Evolutionary conservation across 2,329 filamentous ascomycete species (phyloP).

Genomic region (Monilinia polystroma): DNA sequence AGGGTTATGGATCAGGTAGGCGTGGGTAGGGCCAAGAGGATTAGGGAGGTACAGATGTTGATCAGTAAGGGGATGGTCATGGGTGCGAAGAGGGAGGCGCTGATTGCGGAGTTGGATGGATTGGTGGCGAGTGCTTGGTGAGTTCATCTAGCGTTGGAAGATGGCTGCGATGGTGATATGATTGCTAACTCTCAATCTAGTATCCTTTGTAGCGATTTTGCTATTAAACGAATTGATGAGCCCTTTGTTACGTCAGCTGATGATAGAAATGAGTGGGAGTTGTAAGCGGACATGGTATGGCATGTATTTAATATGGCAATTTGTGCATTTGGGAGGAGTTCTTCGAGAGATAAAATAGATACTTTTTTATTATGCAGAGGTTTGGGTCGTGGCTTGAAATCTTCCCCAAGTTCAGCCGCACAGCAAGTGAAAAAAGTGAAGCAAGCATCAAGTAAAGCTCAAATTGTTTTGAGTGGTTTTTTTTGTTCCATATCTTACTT

Average conservation of each 20-base stretch:
- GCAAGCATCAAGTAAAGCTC: neutral
- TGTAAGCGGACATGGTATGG: conserved; percentile 25
- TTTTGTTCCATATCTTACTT: neutral
- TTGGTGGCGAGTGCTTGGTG: conserved; percentile 88
- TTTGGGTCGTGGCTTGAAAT: too few species aligned
- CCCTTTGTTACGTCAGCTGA: conserved; percentile 79
- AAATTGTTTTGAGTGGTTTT: neutral
- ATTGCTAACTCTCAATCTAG: conserved; percentile 46
- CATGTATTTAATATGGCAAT: neutral
- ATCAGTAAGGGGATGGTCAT: conserved; percentile 73
- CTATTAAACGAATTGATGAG: conserved; percentile 91
- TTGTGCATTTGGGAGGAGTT: neutral
- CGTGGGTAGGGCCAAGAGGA: conserved; percentile 71
- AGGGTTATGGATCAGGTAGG: conserved; percentile 82
- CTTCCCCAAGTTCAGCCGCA: too few species aligned
- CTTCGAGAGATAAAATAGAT: neutral
- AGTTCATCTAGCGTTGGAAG: conserved; percentile 39
- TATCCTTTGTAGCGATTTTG: conserved; percentile 91
- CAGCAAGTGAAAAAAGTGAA: neutral
- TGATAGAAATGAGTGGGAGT: conserved; percentile 75
- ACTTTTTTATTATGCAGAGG: neutral
- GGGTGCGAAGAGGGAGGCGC: conserved; percentile 72
- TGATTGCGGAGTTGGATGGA: conserved; percentile 87
- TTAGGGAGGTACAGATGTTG: conserved; percentile 80
- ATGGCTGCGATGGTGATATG: too few species aligned